Evolutionary conservation across 257 asterid species (phyloP), one percentile per base, ranked within the genome.

Genomic region (Jaltomata sinuosa): DNA sequence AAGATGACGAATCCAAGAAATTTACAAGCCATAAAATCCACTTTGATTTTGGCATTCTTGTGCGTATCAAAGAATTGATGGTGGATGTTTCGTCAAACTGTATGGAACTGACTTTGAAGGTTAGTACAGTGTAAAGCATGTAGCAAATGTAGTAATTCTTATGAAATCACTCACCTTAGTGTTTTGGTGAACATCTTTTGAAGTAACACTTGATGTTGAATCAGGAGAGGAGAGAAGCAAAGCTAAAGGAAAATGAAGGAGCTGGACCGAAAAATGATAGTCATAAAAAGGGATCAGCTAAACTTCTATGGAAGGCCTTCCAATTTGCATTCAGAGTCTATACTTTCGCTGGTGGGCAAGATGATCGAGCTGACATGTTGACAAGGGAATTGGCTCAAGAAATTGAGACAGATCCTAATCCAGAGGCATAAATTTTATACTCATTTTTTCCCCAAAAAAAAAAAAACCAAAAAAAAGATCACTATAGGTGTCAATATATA

Each of bases 41-140:
- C 77, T 94, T 95, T 69, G 95, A 95, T 85, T 95, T 93, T 69
- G 84, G 94, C 85, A 89, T 95, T 88, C 92, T 95, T n/a, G 21
- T 92, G 78, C 93, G 89, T 0, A 94, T 95, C 88, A 95, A 95
- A 85, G 99, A 95, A 84, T 80, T 88, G 68, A 85, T 92, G 94
- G 99, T 95, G 19, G 98, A 93, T 85, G 90, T 94, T 79, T 95
- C 99, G 65, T 94, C 99, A 16, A 85, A 89, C 88, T 95, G 98
- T 36, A 94, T 94, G 98, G 98, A 95, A 84, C 83, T 87, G 74
- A 95, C 96, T n/a, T 93, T 95, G 36, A 93, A 95, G 99, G 99
- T 93, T 81, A 83, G 91, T 86, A 21, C 29, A 47, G 21, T 47
- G 80, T 72, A 72, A 42, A 72, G 14, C 80, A 12, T 72, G 36